Percentiles rank a stretch among this genome's conserved stretches.
phyloP scores from a whole-genome alignment of 306 rosid species.

The Ormosia emarginata region DNA sequence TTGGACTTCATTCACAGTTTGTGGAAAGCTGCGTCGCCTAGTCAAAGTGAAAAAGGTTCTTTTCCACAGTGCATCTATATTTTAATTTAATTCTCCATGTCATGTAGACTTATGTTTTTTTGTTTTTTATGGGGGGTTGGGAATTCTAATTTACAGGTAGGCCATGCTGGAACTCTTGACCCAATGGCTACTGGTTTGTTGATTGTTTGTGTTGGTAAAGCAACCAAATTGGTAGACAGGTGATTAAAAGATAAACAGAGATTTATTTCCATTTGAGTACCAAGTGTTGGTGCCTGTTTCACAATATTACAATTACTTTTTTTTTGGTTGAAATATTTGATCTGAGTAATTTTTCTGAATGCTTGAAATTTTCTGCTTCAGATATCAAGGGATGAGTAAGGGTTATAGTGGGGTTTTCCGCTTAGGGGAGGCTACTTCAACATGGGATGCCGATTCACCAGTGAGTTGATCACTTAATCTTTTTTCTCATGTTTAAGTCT shows the following conservation, averaged over 20 bases:
- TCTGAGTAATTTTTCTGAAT: constrained; percentile 6
- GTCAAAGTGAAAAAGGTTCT: constrained; percentile 91
- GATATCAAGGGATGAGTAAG: constrained; percentile 94
- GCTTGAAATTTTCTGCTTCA: constrained; percentile 33
- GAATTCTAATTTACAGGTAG: constrained; percentile 61
- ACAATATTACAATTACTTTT: neutral
- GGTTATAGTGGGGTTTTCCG: constrained; percentile 95
- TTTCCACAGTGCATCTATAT: neutral
- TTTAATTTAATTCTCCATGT: neutral
- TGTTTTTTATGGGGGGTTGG: neutral
- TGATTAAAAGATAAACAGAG: constrained; percentile 12
- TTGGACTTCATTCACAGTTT: constrained; percentile 97
- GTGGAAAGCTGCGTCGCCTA: constrained; percentile 93
- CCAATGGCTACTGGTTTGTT: constrained; percentile 99
- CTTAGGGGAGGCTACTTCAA: constrained; percentile 97
- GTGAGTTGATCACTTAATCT: constrained; percentile 42
- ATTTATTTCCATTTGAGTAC: constrained; percentile 14
- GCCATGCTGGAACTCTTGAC: constrained; percentile 98
- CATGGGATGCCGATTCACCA: constrained; percentile 98
- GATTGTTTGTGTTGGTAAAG: constrained; percentile 94
- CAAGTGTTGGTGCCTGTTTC: neutral
- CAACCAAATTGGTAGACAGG: constrained; percentile 87
- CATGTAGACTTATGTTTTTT: neutral
- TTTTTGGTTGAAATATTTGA: constrained; percentile 7
- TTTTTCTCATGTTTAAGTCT: constrained; percentile 9